A percentile compares a stretch with the other conserved stretches of the same genome.
Evolutionary conservation across 2,329 filamentous ascomycete genomes (phyloP).

Genomic region (Westerdykella sp.): DNA sequence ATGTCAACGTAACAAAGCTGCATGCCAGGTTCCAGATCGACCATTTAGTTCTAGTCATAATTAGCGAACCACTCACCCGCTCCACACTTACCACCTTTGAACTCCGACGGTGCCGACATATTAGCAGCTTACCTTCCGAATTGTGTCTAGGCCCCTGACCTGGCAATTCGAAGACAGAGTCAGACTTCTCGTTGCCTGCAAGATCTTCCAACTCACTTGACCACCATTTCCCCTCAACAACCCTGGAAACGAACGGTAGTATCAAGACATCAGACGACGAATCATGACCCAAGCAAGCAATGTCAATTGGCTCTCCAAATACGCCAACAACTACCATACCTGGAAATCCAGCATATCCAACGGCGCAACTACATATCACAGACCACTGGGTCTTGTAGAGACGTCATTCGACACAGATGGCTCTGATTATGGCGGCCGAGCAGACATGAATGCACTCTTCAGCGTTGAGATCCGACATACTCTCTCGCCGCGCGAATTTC

Average conservation of each 20-base stretch:
- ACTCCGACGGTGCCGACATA: background rate
- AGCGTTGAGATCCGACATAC: slow-evolving; percentile 31
- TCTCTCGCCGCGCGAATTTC: slow-evolving; percentile 23
- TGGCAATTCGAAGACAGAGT: too few relatives aligned
- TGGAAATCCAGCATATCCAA: slow-evolving; percentile 25
- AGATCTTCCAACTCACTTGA: too few relatives aligned
- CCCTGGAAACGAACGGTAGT: too few relatives aligned
- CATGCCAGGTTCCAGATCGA: background rate
- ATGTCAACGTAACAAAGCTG: too few relatives aligned
- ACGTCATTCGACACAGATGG: slow-evolving; percentile 43
- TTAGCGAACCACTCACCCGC: background rate
- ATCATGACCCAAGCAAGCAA: too few relatives aligned
- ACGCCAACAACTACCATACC: slow-evolving; percentile 34
- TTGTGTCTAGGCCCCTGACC: too few relatives aligned
- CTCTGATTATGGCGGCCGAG: slow-evolving; percentile 39
- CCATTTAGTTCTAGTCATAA: background rate
- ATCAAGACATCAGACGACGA: too few relatives aligned
- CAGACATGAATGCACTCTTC: slow-evolving; percentile 40
- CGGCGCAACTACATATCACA: slow-evolving; percentile 21
- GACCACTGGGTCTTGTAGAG: slow-evolving; percentile 42
- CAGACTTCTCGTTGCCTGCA: too few relatives aligned
- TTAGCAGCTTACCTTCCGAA: too few relatives aligned
- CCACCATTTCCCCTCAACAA: too few relatives aligned
- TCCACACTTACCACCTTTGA: background rate
- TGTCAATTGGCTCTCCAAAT: slow-evolving; percentile 36